Evolutionary conservation across 75 land plant genomes (phyloP).

Genomic region (Ceratopteris richardii): DNA sequence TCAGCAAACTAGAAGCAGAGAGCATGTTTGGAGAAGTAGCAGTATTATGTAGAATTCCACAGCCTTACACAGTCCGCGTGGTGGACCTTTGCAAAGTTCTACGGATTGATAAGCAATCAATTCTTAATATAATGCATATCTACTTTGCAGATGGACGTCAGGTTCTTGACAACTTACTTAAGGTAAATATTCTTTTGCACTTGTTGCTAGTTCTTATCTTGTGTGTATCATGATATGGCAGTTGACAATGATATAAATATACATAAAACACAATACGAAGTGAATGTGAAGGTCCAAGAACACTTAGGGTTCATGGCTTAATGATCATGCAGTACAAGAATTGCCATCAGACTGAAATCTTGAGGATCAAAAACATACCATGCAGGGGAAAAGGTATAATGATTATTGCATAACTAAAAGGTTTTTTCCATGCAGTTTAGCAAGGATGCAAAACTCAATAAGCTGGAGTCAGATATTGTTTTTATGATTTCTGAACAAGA

Average conservation of each 20-base stretch:
- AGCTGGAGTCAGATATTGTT: conserved; percentile 45
- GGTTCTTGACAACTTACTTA: conserved; percentile 24
- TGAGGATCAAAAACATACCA: too few species aligned
- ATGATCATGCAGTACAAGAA: too few species aligned
- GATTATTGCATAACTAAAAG: too few species aligned
- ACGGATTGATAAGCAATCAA: conserved; percentile 27
- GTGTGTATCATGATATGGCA: too few species aligned
- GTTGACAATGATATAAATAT: too few species aligned
- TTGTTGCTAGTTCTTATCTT: too few species aligned
- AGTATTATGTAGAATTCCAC: conserved; percentile 31
- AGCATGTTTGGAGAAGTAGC: conserved; percentile 33
- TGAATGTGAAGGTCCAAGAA: too few species aligned
- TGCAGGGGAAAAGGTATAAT: too few species aligned
- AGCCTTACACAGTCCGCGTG: conserved; percentile 37
- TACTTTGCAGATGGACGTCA: conserved; percentile 28
- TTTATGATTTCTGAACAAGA: conserved; percentile 58
- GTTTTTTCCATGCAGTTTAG: not conserved
- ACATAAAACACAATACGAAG: too few species aligned
- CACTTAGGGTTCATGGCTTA: too few species aligned
- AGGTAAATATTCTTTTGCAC: too few species aligned
- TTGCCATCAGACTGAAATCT: not conserved
- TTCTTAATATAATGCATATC: conserved; percentile 19
- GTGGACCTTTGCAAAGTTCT: conserved; percentile 26
- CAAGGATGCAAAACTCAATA: not conserved
- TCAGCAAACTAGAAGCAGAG: conserved; percentile 16